These are phyloP conservation scores for Saccharum hybrid DNA, from an alignment of 202 grass and related monocot species.

Conservation along the genomic window DNA sequence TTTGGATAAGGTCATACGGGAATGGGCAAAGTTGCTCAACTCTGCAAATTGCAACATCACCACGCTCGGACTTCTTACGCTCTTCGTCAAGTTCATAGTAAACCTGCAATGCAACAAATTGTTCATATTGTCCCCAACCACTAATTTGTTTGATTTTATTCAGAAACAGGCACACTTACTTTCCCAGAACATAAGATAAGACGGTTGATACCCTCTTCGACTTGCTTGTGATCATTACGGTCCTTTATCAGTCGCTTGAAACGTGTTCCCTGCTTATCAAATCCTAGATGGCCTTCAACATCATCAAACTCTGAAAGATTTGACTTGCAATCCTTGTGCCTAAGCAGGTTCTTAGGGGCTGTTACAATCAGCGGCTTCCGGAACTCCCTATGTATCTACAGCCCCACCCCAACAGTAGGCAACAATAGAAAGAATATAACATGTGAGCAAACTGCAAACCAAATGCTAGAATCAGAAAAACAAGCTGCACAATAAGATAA, in stretches of 20 bases:
- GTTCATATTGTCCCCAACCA: background rate
- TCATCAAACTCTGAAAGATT: constrained; percentile 94
- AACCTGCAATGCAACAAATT: constrained; percentile 60
- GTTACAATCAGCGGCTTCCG: constrained; percentile 83
- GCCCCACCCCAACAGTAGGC: constrained; percentile 19
- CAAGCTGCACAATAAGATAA: constrained; percentile 18
- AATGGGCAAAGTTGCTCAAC: constrained; percentile 84
- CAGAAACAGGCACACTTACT: constrained; percentile 36
- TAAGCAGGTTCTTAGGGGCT: constrained; percentile 80
- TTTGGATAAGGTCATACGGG: constrained; percentile 81
- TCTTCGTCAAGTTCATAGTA: constrained; percentile 96
- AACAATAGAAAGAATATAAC: too few relatives aligned
- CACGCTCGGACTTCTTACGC: constrained; percentile 63
- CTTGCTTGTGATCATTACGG: constrained; percentile 66
- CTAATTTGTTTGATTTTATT: background rate
- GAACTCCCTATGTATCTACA: constrained; percentile 75
- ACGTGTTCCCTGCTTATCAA: constrained; percentile 89
- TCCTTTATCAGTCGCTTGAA: constrained; percentile 90
- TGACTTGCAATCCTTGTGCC: constrained; percentile 92
- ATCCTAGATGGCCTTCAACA: constrained; percentile 80
- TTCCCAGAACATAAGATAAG: constrained; percentile 93
- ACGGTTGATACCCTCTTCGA: constrained; percentile 77
- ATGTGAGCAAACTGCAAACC: constrained; percentile 5
- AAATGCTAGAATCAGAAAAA: constrained; percentile 15
- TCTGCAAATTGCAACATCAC: constrained; percentile 84